Evolutionary conservation across 805 yeast genomes (phyloP).

Genomic region (Wickerhamomyces canadensis): DNA sequence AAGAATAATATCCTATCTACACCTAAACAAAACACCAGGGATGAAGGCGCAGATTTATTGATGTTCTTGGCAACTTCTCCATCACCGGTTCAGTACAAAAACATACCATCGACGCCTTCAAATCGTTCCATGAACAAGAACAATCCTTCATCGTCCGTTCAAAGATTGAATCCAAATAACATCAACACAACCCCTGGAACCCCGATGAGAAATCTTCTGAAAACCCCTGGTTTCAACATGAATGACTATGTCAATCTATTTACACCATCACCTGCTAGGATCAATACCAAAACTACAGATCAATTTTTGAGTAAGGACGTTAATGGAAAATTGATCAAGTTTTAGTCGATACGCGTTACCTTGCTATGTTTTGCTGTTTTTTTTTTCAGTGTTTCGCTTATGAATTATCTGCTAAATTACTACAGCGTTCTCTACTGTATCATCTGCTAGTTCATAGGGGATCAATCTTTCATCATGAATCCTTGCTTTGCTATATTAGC

Average conservation of each 20-base stretch:
- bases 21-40: slow-evolving; percentile 21
- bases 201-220: slow-evolving; percentile 24
- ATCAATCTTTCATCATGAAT: no score
- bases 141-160: slow-evolving; percentile 11
- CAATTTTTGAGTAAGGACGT: slow-evolving; percentile 19
- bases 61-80: slow-evolving; percentile 85
- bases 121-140: slow-evolving; percentile 5
- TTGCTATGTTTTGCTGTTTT: no score
- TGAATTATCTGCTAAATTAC: no score
- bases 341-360: no score
- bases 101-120: slow-evolving; percentile 21
- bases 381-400: no score
- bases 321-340: slow-evolving; percentile 23
- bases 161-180: slow-evolving; percentile 6
- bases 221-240: slow-evolving; percentile 72
- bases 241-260: slow-evolving; percentile 76
- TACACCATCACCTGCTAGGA: slow-evolving; percentile 59
- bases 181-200: slow-evolving; percentile 20
- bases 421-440: no score
- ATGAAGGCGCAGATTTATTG: slow-evolving; percentile 77
- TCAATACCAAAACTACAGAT: slow-evolving; percentile 30
- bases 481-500: no score
- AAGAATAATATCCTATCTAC: slow-evolving; percentile 13
- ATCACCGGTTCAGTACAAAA: slow-evolving; percentile 37
- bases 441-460: no score